Evolutionary conservation across 345 rosid genomes (phyloP), one percentile per base, ranked within the genome.

Genomic region (Combretum micranthum): DNA sequence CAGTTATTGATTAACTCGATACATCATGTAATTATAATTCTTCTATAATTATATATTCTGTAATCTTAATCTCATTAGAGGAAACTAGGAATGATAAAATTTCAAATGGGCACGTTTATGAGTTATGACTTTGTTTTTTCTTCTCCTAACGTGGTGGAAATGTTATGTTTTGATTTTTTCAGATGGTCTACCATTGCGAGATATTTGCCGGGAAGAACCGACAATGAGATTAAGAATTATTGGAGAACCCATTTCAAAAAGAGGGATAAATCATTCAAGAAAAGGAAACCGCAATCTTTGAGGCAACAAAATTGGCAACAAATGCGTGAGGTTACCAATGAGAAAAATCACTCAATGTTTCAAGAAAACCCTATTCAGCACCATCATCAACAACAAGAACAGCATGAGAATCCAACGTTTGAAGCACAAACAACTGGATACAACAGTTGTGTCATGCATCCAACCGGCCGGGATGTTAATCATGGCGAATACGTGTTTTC

Each of bases 161-260:
- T 18, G 15, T 16, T 16, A 44, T 56, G 22, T n/a, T 44, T 15
- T 51, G n/a, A n/a, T 25, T 20, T 18, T 20, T 53, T 9, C 66
- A 88, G 90, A 73, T 92, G 98, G 96, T 86, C 98, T 5, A 86
- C 96, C 25, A 88, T 92, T 19, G 96, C 98, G 7, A 76, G 87
- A 68, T 82, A 84, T 69, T 80, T 92, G 63, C 96, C 98, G 0
- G 96, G 96, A 42, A 81, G 96, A 68, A 92, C 96, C 16, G 96
- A 88, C 48, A 88, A 88, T 62, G 95, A 92, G 67, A 92, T 88
- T n/a, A 92, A 92, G 67, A 92, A 92, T 63, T 86, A 88, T 18
- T 84, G 95, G 98, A 83, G 96, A 72, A 92, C 96, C 15, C 96
- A 84, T 64, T 86, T 76, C 79, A 86, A 81, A 73, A 82, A 76